Evolutionary conservation across 371 early-diverging fungal species (phyloP).

Genomic region (Actinomortierella ambigua): DNA sequence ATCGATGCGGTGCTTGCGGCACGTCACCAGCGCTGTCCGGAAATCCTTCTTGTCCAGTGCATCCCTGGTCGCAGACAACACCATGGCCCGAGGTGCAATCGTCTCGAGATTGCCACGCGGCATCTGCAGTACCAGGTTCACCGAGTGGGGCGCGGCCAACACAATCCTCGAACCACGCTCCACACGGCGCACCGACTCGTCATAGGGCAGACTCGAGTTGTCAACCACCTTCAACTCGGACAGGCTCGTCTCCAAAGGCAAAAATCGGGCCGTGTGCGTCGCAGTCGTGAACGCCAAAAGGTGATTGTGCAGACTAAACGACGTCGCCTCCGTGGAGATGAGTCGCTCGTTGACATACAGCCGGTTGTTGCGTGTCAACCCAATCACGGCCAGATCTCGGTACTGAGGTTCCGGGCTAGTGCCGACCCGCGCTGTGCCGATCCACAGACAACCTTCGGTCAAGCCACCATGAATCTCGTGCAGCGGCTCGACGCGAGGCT

Average conservation of each 20-base stretch:
- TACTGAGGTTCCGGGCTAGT: slow-evolving; percentile 45
- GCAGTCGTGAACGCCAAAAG: slow-evolving; percentile 87
- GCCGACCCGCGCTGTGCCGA: slow-evolving; percentile 63
- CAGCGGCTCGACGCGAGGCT: slow-evolving; percentile 19
- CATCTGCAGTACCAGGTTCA: slow-evolving; percentile 90
- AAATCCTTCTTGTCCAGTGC: slow-evolving; percentile 73
- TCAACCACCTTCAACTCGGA: slow-evolving; percentile 58
- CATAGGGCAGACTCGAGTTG: slow-evolving; percentile 58
- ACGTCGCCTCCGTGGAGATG: slow-evolving; percentile 81
- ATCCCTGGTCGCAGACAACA: slow-evolving; percentile 80
- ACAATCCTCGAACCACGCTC: slow-evolving; percentile 93
- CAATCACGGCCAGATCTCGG: slow-evolving; percentile 61
- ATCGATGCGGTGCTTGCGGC: slow-evolving; percentile 93
- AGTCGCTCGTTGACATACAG: slow-evolving; percentile 75
- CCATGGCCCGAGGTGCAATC: slow-evolving; percentile 91
- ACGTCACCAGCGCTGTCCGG: slow-evolving; percentile 80
- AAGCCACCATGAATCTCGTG: slow-evolving; percentile 39
- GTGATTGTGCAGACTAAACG: slow-evolving; percentile 83
- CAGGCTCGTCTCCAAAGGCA: slow-evolving; percentile 47
- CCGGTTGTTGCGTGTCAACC: slow-evolving; percentile 80
- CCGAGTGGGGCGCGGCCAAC: slow-evolving; percentile 70
- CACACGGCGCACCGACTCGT: slow-evolving; percentile 81
- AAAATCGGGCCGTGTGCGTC: slow-evolving; percentile 80
- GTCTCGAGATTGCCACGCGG: slow-evolving; percentile 98
- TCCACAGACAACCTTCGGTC: slow-evolving; percentile 71